A percentile compares a stretch with the other conserved stretches of the same genome.
These are phyloP conservation scores for Phytophthora nicotianae DNA, from an alignment of 352 stramenopile species.

Conservation along the genomic window DNA sequence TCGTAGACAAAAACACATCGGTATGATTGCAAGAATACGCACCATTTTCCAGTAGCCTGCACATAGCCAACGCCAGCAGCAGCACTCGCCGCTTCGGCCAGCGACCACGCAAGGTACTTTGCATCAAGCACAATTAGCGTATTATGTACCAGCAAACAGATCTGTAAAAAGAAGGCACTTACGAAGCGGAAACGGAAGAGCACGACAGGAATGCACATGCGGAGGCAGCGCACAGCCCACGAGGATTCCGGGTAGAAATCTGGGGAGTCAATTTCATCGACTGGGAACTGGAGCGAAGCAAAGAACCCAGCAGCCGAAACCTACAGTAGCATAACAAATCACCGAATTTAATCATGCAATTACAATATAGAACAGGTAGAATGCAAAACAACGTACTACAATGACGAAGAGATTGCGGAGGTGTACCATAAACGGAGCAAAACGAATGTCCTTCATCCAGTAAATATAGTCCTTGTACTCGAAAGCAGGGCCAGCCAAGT, in stretches of 20 bases:
- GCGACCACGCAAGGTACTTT: conserved; percentile 89
- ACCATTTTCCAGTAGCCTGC: conserved; percentile 78
- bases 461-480: conserved; percentile 88
- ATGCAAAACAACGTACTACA: conserved; percentile 46
- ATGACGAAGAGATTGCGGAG: conserved; percentile 78
- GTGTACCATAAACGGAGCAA: conserved; percentile 69
- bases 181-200: conserved; percentile 88
- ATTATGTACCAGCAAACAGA: not conserved
- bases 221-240: conserved; percentile 67
- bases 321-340: conserved; percentile 21
- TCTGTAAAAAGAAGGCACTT: conserved; percentile 25
- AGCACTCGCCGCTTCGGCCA: conserved; percentile 76
- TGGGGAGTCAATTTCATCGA: conserved; percentile 80
- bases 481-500: conserved; percentile 79
- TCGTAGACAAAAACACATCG: not conserved
- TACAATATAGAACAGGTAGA: not conserved
- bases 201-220: conserved; percentile 77
- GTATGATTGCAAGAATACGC: conserved; percentile 1
- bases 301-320: conserved; percentile 77
- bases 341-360: not conserved
- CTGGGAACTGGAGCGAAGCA: conserved; percentile 73
- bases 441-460: conserved; percentile 78
- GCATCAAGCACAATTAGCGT: conserved; percentile 12
- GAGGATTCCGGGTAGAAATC: conserved; percentile 67
- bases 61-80: conserved; percentile 84